Conservation (phyloP, 139 green algal genomes). For the Chlorella vulgaris region DNA sequence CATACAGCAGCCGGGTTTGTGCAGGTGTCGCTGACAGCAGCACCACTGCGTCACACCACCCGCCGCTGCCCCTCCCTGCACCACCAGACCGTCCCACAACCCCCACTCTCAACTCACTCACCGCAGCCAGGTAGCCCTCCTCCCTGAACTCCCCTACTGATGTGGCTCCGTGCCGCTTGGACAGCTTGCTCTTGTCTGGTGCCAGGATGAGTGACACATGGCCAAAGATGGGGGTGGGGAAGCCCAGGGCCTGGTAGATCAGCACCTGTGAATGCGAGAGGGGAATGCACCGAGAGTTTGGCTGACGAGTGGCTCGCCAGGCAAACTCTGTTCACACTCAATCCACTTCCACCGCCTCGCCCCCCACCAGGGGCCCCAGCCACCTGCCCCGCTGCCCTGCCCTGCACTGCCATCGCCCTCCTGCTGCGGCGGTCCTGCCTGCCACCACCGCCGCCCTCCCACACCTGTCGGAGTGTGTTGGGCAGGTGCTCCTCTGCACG, state of each 20-base stretch:
- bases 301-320: neutral
- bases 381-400: too few relatives aligned
- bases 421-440: too few relatives aligned
- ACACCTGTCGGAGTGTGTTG: conserved; percentile 94
- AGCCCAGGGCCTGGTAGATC: conserved; percentile 95
- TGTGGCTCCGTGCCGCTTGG: conserved; percentile 96
- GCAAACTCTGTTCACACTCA: too few relatives aligned
- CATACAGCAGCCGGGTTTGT: too few relatives aligned
- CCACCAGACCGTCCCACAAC: neutral
- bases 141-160: conserved; percentile 95
- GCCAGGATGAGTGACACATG: conserved; percentile 98
- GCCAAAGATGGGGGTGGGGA: conserved; percentile 83
- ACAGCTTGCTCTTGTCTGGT: conserved; percentile 97
- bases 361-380: too few relatives aligned
- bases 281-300: neutral
- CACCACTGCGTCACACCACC: too few relatives aligned
- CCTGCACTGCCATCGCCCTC: too few relatives aligned
- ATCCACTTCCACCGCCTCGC: too few relatives aligned
- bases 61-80: neutral
- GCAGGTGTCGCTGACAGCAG: too few relatives aligned
- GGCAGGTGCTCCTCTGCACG: conserved; percentile 98
- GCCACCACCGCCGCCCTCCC: neutral
- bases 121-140: conserved; percentile 85
- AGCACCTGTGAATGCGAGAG: conserved; percentile 80
- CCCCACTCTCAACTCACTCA: neutral